Percentiles rank a stretch among this genome's conserved stretches.
Conservation (phyloP, 768 basidiomycete species). For the Russula emetica region DNA sequence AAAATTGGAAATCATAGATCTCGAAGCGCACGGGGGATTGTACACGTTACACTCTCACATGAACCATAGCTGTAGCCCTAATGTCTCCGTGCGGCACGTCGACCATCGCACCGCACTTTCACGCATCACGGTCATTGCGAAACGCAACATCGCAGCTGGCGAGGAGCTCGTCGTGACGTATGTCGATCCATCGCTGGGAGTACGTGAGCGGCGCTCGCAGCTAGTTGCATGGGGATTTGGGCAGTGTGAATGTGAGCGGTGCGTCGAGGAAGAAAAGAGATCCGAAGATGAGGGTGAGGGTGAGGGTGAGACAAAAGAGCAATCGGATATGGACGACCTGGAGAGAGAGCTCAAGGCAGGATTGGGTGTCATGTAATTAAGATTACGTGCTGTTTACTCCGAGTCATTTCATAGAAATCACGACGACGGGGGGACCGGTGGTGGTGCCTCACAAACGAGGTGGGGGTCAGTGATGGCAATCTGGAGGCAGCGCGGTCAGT, state of each 20-base stretch:
- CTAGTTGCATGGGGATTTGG: conserved; percentile 75
- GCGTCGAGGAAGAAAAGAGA: conserved; percentile 46
- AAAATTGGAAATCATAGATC: conserved; percentile 40
- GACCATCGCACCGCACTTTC: conserved; percentile 64
- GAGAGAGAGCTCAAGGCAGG: conserved; percentile 62
- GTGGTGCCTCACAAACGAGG: too few species aligned
- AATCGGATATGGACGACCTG: conserved; percentile 42
- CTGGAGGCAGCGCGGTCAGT: too few species aligned
- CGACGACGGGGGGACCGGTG: too few species aligned
- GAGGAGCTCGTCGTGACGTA: conserved; percentile 79
- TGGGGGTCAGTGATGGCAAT: too few species aligned
- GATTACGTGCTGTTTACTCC: too few species aligned
- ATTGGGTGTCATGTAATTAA: conserved; percentile 42
- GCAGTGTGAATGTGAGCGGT: conserved; percentile 62
- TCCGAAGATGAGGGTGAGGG: neutral
- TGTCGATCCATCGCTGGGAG: conserved; percentile 57
- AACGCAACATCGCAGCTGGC: conserved; percentile 55
- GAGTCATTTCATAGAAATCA: too few species aligned
- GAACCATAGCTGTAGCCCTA: conserved; percentile 82
- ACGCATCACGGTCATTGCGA: conserved; percentile 73
- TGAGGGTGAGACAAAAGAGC: neutral
- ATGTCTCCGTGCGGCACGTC: conserved; percentile 72
- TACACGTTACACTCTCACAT: conserved; percentile 83
- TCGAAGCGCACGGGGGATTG: conserved; percentile 83
- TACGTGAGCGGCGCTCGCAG: conserved; percentile 46